Conservation (phyloP, 345 rosid species). For the Lagerstroemia speciosa region DNA sequence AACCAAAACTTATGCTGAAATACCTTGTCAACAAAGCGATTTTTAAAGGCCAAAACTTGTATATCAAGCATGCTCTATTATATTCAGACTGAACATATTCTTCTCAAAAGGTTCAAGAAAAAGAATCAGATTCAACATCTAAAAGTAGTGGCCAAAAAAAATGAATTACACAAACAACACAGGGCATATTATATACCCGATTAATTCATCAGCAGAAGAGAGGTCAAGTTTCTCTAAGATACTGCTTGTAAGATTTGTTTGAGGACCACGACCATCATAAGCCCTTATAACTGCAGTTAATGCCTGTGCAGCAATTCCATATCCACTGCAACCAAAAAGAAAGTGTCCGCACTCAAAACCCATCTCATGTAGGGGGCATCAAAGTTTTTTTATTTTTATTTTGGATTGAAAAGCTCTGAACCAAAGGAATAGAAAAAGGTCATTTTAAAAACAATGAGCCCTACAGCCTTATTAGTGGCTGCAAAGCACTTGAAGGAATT, state of each 20-base stretch:
- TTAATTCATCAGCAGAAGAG: conserved; percentile 73
- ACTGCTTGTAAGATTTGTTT: conserved; percentile 52
- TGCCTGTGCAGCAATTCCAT: conserved; percentile 95
- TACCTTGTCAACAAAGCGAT: neutral
- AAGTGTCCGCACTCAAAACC: neutral
- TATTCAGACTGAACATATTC: conserved; percentile 12
- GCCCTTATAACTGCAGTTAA: conserved; percentile 82
- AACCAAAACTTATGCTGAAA: conserved; percentile 85
- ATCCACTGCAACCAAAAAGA: conserved; percentile 45
- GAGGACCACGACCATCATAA: conserved; percentile 89
- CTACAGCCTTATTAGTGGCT: neutral
- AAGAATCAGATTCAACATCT: conserved; percentile 1
- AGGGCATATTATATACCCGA: conserved; percentile 32
- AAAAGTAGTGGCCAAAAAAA: conserved; percentile 1
- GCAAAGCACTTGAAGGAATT: neutral
- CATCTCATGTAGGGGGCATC: neutral
- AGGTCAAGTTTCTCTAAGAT: conserved; percentile 62
- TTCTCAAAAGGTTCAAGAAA: neutral
- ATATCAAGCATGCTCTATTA: too few relatives aligned
- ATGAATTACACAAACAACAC: neutral
- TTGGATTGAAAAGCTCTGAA: neutral
- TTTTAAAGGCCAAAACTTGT: conserved; percentile 1
- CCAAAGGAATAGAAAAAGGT: neutral
- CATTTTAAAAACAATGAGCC: neutral
- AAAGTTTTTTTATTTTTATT: neutral